Evolutionary conservation across 805 yeast species (phyloP).

Genomic region (Scheffersomyces stipitis): DNA sequence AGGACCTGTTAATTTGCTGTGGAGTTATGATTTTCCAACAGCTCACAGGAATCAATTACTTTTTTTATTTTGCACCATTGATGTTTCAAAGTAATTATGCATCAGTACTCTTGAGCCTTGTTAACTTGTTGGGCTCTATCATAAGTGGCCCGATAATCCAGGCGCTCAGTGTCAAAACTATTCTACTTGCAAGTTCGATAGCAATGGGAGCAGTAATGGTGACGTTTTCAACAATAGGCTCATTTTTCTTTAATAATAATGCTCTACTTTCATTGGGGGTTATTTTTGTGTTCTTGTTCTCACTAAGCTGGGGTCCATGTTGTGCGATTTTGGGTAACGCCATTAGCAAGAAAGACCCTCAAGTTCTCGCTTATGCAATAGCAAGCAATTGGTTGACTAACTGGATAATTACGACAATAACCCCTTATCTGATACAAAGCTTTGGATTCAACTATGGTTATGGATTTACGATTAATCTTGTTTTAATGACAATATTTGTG

Average conservation of each 20-base stretch:
- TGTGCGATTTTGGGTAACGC: slow-evolving; percentile 23
- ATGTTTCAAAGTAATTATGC: slow-evolving; percentile 20
- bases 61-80: slow-evolving; percentile 29
- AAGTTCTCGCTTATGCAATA: slow-evolving; percentile 17
- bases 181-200: slow-evolving; percentile 12
- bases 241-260: slow-evolving; percentile 4
- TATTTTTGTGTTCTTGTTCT: slow-evolving; percentile 19
- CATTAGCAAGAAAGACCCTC: slow-evolving; percentile 20
- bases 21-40: slow-evolving; percentile 32
- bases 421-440: slow-evolving; percentile 19
- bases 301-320: slow-evolving; percentile 35
- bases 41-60: slow-evolving; percentile 33
- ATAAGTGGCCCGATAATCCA: slow-evolving; percentile 16
- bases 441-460: slow-evolving; percentile 20
- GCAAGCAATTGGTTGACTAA: slow-evolving; percentile 23
- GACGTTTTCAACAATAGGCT: slow-evolving; percentile 12
- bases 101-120: slow-evolving; percentile 13
- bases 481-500: slow-evolving; percentile 16
- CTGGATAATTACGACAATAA: slow-evolving; percentile 18
- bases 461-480: slow-evolving; percentile 14
- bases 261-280: slow-evolving; percentile 13
- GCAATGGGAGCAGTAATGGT: slow-evolving; percentile 15
- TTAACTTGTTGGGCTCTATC: slow-evolving; percentile 21
- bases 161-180: slow-evolving; percentile 6
- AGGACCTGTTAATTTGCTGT: slow-evolving; percentile 14